phyloP scores from a whole-genome alignment of 2,329 filamentous ascomycete genomes.

The Botrytis galanthina region DNA sequence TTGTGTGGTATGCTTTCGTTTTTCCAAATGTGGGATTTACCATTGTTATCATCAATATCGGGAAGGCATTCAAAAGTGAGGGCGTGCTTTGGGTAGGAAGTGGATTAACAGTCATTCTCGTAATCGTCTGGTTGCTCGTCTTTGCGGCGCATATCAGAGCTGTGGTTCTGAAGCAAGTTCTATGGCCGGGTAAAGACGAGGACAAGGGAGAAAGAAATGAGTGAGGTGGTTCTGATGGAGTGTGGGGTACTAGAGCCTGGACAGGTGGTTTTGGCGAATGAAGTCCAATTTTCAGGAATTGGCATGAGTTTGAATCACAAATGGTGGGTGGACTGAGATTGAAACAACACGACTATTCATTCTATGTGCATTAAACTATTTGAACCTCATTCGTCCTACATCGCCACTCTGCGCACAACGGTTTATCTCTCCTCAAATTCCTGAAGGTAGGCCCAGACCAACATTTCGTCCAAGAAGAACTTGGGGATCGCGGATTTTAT shows the following conservation, averaged over 20 bases:
- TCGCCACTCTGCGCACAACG: background rate
- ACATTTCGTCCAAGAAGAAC: background rate
- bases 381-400: background rate
- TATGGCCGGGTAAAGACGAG: constrained; percentile 41
- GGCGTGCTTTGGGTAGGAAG: constrained; percentile 49
- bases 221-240: constrained; percentile 5
- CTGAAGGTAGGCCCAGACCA: background rate
- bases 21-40: constrained; percentile 62
- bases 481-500: background rate
- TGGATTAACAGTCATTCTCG: constrained; percentile 49
- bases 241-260: background rate
- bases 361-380: background rate
- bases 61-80: constrained; percentile 47
- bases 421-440: background rate
- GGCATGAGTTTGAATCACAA: background rate
- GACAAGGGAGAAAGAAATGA: constrained; percentile 37
- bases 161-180: constrained; percentile 36
- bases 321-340: background rate
- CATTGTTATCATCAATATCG: constrained; percentile 54
- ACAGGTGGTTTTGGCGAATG: background rate
- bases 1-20: constrained; percentile 64
- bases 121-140: constrained; percentile 36
- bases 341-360: background rate
- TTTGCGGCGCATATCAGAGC: constrained; percentile 34
- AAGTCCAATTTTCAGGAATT: background rate